These are phyloP conservation scores for Albatrellus ellisii DNA, from an alignment of 768 basidiomycete species.

Conservation along the genomic window DNA sequence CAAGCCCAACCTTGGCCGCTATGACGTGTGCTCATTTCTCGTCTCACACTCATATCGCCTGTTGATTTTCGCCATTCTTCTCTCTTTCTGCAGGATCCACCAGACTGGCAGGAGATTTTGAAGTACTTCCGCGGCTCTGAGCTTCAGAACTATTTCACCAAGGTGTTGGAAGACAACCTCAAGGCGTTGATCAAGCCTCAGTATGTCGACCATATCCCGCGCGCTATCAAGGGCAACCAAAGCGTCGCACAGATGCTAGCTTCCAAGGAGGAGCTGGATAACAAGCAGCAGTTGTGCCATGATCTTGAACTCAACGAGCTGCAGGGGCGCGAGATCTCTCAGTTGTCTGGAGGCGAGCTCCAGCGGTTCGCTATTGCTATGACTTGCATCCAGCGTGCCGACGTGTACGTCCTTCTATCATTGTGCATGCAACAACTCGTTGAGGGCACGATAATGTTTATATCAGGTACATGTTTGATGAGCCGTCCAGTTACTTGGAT, in stretches of 20 bases:
- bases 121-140: constrained; percentile 99
- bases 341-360: constrained; percentile 92
- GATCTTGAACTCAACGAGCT: constrained; percentile 83
- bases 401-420: constrained; percentile 47
- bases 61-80: constrained; percentile 3
- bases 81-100: constrained; percentile 57
- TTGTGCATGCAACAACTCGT: background rate
- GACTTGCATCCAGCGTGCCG: constrained; percentile 88
- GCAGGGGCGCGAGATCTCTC: constrained; percentile 68
- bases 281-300: constrained; percentile 76
- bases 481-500: constrained; percentile 97
- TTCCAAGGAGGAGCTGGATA: constrained; percentile 77
- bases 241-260: constrained; percentile 89
- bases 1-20: constrained; percentile 95
- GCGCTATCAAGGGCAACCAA: constrained; percentile 83
- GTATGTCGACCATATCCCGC: constrained; percentile 98
- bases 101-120: constrained; percentile 97
- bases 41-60: background rate
- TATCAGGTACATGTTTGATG: constrained; percentile 85
- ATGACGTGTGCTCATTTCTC: constrained; percentile 53
- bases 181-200: constrained; percentile 99
- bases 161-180: constrained; percentile 95
- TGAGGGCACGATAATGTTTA: constrained; percentile 1
- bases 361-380: constrained; percentile 98
- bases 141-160: constrained; percentile 99